phyloP scores from a whole-genome alignment of 306 rosid genomes.

The Gastrolobium bilobum region DNA sequence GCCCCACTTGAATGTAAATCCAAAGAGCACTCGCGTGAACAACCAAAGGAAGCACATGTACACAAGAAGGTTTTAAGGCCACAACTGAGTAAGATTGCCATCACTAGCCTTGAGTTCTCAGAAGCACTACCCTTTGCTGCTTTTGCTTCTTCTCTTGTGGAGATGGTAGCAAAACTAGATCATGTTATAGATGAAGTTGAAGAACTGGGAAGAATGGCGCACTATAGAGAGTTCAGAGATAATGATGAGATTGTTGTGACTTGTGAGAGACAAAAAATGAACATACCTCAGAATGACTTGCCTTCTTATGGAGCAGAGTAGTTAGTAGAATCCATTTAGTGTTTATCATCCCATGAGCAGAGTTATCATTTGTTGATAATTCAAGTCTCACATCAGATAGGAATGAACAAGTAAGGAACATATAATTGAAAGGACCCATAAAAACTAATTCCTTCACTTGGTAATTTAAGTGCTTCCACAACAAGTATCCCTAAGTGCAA shows the following conservation, averaged over 20 bases:
- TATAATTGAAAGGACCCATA: too few species aligned
- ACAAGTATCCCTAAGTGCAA: conserved; percentile 12
- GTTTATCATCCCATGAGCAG: neutral
- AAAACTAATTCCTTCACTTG: too few species aligned
- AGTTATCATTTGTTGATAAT: neutral
- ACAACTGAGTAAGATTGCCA: conserved; percentile 68
- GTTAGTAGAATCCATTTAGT: neutral
- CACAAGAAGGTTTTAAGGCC: conserved; percentile 71
- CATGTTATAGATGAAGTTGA: conserved; percentile 75
- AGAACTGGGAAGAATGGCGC: conserved; percentile 72
- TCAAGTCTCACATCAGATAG: too few species aligned
- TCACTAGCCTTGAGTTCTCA: conserved; percentile 77
- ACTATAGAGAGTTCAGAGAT: conserved; percentile 67
- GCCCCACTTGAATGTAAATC: conserved; percentile 56
- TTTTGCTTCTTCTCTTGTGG: conserved; percentile 80
- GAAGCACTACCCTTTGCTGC: conserved; percentile 91
- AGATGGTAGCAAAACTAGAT: conserved; percentile 88
- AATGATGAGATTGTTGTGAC: conserved; percentile 61
- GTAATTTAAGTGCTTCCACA: conserved; percentile 20
- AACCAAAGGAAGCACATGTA: conserved; percentile 46
- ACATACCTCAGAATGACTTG: conserved; percentile 41
- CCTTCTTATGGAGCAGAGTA: conserved; percentile 61
- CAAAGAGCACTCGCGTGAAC: conserved; percentile 44
- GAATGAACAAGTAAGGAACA: too few species aligned
- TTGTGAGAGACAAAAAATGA: conserved; percentile 57